A percentile compares a stretch with the other conserved stretches of the same genome.
Evolutionary conservation across 768 basidiomycete species (phyloP).

Genomic region (Clitopilus passeckerianus): DNA sequence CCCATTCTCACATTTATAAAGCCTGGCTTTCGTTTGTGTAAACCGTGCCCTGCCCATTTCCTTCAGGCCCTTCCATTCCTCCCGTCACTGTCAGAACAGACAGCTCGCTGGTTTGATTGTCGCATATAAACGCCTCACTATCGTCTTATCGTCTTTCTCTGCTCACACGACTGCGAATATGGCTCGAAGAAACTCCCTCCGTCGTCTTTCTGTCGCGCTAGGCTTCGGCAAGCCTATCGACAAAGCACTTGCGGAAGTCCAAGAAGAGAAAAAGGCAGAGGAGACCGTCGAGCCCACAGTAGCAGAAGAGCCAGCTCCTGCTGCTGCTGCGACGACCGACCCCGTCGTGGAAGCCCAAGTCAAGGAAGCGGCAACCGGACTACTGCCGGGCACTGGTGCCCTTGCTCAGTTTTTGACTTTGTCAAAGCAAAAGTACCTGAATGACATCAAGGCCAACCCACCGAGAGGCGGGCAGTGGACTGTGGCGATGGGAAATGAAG

Average conservation of each 20-base stretch:
- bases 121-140: conserved; percentile 2
- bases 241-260: background rate
- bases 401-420: background rate
- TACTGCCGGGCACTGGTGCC: background rate
- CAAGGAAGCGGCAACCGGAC: background rate
- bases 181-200: conserved; percentile 23
- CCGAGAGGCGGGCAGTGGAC: conserved; percentile 64
- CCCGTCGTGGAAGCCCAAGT: background rate
- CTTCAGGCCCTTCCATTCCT: background rate
- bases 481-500: conserved; percentile 93
- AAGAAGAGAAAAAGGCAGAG: conserved; percentile 14
- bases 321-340: background rate
- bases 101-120: background rate
- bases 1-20: conserved; percentile 7
- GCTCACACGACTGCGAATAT: conserved; percentile 1
- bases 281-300: conserved; percentile 21
- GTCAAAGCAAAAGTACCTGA: conserved; percentile 2
- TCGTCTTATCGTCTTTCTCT: conserved; percentile 2
- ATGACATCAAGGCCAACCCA: conserved; percentile 17
- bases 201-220: conserved; percentile 31
- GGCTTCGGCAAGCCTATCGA: conserved; percentile 16
- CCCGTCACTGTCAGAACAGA: background rate
- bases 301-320: background rate
- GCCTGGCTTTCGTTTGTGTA: background rate
- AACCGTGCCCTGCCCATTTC: background rate